phyloP scores from a whole-genome alignment of 164 flowering plant genomes.

The Piper longum region DNA sequence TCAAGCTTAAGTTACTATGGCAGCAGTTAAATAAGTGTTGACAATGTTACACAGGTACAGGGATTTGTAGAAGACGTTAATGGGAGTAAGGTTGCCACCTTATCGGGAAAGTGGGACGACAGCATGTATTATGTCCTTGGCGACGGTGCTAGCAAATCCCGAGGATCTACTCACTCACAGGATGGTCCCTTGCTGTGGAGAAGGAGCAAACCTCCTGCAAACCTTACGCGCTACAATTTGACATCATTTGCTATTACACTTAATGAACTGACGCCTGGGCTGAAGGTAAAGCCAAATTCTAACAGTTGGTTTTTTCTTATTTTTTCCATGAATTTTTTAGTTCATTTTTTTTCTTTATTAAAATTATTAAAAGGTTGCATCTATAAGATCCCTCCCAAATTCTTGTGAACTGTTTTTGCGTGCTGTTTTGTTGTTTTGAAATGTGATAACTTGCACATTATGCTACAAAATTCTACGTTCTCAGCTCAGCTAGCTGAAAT shows the following conservation, averaged over 20 bases:
- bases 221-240: slow-evolving; percentile 78
- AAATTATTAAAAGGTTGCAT: no score
- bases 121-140: slow-evolving; percentile 51
- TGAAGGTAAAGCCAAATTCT: slow-evolving; percentile 50
- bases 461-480: no score
- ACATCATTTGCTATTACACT: slow-evolving; percentile 78
- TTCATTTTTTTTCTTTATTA: no score
- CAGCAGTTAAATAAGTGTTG: not conserved
- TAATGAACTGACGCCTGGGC: slow-evolving; percentile 71
- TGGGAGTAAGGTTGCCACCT: slow-evolving; percentile 50
- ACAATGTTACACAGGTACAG: slow-evolving; percentile 35
- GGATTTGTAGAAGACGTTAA: slow-evolving; percentile 67
- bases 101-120: slow-evolving; percentile 90
- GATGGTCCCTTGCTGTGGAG: slow-evolving; percentile 62
- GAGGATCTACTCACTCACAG: slow-evolving; percentile 20
- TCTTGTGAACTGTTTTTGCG: not conserved
- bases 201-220: slow-evolving; percentile 43
- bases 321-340: no score
- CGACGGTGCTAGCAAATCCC: slow-evolving; percentile 29
- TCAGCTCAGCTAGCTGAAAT: no score
- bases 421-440: slow-evolving; percentile 2
- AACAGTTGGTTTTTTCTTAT: not conserved
- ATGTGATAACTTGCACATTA: no score
- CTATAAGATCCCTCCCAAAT: no score
- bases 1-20: not conserved